Percentiles rank a stretch among this genome's conserved stretches.
phyloP scores from a whole-genome alignment of 495 filamentous ascomycete genomes.

The Jackrogersella minutella region DNA sequence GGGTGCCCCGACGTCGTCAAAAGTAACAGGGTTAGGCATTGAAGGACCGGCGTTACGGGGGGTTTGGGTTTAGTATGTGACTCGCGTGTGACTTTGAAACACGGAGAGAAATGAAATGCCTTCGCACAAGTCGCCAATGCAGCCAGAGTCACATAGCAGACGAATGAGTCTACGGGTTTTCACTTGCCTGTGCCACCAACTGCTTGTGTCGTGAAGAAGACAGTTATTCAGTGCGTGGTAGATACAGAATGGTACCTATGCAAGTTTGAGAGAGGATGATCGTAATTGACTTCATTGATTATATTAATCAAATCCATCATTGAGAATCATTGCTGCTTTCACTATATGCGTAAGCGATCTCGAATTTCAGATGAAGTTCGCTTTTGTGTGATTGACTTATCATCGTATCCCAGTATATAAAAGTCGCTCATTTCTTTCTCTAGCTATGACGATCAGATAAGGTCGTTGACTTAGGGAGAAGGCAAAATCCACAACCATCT shows the following conservation, averaged over 20 bases:
- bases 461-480: neutral
- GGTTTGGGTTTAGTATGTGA: conserved; percentile 42
- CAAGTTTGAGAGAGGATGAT: neutral
- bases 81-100: conserved; percentile 41
- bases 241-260: neutral
- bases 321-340: too few relatives aligned
- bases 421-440: too few relatives aligned
- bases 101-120: conserved; percentile 37
- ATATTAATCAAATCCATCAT: too few relatives aligned
- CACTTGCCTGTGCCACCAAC: neutral
- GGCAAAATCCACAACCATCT: neutral
- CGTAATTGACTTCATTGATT: neutral
- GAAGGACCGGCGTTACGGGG: conserved; percentile 42
- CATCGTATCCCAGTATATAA: too few relatives aligned
- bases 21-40: conserved; percentile 45
- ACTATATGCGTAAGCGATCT: too few relatives aligned
- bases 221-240: neutral
- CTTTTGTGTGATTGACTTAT: too few relatives aligned
- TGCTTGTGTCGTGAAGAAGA: neutral
- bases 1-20: conserved; percentile 48
- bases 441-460: too few relatives aligned
- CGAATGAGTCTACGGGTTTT: neutral
- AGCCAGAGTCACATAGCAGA: neutral
- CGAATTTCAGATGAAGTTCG: too few relatives aligned
- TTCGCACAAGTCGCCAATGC: conserved; percentile 26